Conservation (phyloP, 2,329 filamentous ascomycete species). For the Calonectria pseudoreteaudii region DNA sequence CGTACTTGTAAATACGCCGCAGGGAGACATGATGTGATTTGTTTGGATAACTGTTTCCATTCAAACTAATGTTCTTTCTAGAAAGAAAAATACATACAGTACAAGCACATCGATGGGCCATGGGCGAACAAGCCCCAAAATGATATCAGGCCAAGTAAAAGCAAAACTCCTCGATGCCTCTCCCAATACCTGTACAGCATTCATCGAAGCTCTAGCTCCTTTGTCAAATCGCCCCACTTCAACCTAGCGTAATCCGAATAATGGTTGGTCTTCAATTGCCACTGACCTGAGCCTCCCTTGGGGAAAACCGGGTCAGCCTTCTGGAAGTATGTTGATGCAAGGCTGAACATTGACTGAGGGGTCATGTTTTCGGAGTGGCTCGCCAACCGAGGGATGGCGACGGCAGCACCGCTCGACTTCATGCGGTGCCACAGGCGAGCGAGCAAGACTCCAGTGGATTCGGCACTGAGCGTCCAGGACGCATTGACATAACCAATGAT, state of each 20-base stretch:
- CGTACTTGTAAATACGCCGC: neutral
- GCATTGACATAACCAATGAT: slow-evolving; percentile 8
- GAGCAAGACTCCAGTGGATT: neutral
- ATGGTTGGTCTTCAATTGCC: neutral
- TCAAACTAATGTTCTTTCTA: neutral
- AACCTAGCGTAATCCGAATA: neutral
- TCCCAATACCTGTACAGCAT: neutral
- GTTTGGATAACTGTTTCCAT: neutral
- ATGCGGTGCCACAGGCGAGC: neutral
- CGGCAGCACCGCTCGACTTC: neutral
- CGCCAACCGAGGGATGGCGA: neutral
- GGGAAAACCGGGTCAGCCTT: neutral
- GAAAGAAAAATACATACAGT: neutral
- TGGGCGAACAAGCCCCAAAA: neutral
- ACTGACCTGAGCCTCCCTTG: neutral
- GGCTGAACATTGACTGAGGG: neutral
- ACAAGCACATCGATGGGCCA: neutral
- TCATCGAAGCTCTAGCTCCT: neutral
- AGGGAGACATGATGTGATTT: neutral
- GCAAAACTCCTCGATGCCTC: neutral
- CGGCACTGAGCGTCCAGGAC: slow-evolving; percentile 6
- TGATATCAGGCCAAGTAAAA: neutral
- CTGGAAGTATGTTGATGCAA: neutral
- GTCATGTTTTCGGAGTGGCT: neutral
- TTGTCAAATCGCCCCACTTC: neutral